Evolutionary conservation across 371 early-diverging fungal species (phyloP).

Genomic region (Mortierella sp.): DNA sequence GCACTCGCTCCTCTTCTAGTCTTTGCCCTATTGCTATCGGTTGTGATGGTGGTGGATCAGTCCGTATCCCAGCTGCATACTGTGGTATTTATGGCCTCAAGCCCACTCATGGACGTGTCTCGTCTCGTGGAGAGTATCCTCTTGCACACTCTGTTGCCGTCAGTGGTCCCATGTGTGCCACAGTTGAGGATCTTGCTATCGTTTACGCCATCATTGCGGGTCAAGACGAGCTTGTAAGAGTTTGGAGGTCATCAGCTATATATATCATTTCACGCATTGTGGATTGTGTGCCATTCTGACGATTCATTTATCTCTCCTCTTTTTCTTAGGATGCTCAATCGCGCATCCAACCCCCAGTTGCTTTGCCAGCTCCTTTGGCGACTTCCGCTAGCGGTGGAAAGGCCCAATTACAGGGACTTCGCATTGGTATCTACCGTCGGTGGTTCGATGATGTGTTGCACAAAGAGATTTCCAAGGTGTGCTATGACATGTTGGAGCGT

Average conservation of each 20-base stretch:
- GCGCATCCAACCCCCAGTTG: conserved; percentile 53
- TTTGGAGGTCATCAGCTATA: neutral
- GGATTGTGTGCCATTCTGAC: neutral
- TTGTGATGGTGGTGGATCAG: conserved; percentile 81
- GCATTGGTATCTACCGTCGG: conserved; percentile 62
- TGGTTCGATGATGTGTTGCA: conserved; percentile 63
- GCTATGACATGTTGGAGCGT: conserved; percentile 56
- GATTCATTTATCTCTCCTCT: neutral
- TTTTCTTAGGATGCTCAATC: conserved; percentile 40
- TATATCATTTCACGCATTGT: neutral
- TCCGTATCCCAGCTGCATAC: conserved; percentile 76
- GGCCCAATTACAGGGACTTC: conserved; percentile 55
- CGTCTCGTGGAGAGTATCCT: conserved; percentile 61
- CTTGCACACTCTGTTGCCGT: conserved; percentile 66
- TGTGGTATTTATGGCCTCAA: conserved; percentile 82
- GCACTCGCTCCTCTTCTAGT: too few relatives aligned
- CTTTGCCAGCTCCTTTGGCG: conserved; percentile 37
- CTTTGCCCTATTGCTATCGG: conserved; percentile 77
- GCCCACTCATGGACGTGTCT: conserved; percentile 72
- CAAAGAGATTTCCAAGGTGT: conserved; percentile 58
- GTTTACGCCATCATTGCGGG: conserved; percentile 72
- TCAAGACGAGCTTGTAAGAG: conserved; percentile 59
- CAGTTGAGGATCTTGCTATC: conserved; percentile 70
- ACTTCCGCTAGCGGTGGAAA: conserved; percentile 2
- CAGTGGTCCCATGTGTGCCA: conserved; percentile 73